These are phyloP conservation scores for Zasmidium citrigriseum DNA, from an alignment of 2,329 filamentous ascomycete species.

Conservation along the genomic window DNA sequence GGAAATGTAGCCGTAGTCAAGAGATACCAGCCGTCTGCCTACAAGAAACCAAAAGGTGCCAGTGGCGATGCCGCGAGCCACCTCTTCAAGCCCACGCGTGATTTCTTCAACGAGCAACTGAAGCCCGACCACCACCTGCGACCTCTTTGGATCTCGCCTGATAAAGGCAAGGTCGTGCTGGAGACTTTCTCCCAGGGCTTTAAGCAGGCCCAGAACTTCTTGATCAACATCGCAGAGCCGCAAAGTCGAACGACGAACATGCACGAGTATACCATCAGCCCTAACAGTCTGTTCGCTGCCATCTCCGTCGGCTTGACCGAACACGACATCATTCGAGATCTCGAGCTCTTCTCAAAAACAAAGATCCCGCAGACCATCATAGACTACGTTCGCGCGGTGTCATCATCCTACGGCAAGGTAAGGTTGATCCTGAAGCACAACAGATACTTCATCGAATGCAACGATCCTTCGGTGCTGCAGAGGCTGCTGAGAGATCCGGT, in stretches of 20 bases:
- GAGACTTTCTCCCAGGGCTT: constrained; percentile 92
- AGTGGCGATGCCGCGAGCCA: constrained; percentile 56
- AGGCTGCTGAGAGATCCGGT: constrained; percentile 80
- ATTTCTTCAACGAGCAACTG: constrained; percentile 79
- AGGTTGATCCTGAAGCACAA: constrained; percentile 94
- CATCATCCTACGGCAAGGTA: constrained; percentile 90
- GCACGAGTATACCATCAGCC: constrained; percentile 90
- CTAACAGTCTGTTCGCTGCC: constrained; percentile 91
- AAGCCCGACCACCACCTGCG: constrained; percentile 89
- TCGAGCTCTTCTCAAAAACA: constrained; percentile 88
- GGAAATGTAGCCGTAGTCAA: constrained; percentile 44
- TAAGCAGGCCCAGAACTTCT: constrained; percentile 84
- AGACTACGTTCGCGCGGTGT: constrained; percentile 78
- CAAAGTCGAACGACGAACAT: constrained; percentile 85
- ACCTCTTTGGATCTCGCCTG: constrained; percentile 90
- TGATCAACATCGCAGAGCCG: constrained; percentile 94
- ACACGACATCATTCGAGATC: constrained; percentile 82
- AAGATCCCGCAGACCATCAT: constrained; percentile 79
- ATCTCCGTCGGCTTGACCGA: constrained; percentile 91
- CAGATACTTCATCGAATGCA: constrained; percentile 90
- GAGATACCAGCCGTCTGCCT: constrained; percentile 56
- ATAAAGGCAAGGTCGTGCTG: constrained; percentile 82
- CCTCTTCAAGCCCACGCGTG: constrained; percentile 60
- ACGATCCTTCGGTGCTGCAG: constrained; percentile 83
- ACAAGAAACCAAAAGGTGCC: constrained; percentile 43